Conservation (phyloP, 2,329 filamentous ascomycete genomes). For the Sclerotinia borealis region DNA sequence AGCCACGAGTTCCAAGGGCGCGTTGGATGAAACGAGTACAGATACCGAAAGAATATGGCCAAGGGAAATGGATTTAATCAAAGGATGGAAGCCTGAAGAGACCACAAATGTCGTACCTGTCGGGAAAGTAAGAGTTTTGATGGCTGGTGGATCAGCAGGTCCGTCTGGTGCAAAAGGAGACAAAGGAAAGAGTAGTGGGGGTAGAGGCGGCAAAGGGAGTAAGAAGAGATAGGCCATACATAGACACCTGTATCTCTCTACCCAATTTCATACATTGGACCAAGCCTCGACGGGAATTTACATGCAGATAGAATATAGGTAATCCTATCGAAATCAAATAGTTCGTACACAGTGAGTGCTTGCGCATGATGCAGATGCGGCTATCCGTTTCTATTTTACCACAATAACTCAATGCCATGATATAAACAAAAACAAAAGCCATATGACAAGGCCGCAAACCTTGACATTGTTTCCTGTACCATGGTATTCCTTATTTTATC, state of each 20-base stretch:
- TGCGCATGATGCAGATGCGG: too few relatives aligned
- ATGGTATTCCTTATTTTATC: too few relatives aligned
- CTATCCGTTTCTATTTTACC: too few relatives aligned
- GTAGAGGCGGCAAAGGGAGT: constrained; percentile 24
- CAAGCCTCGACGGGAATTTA: neutral
- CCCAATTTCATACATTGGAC: neutral
- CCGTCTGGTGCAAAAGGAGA: constrained; percentile 25
- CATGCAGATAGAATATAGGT: too few relatives aligned
- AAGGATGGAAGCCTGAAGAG: constrained; percentile 74
- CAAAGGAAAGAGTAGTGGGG: constrained; percentile 26
- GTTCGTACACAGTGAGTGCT: too few relatives aligned
- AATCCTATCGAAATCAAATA: too few relatives aligned
- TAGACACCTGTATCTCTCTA: neutral
- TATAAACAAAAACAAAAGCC: too few relatives aligned
- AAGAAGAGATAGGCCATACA: constrained; percentile 19
- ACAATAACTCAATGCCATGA: too few relatives aligned
- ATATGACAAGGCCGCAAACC: too few relatives aligned
- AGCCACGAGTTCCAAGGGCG: constrained; percentile 49
- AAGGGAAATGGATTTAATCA: constrained; percentile 77
- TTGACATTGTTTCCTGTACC: too few relatives aligned
- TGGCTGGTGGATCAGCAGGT: constrained; percentile 47
- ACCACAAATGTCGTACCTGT: constrained; percentile 76
- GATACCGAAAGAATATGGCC: constrained; percentile 78
- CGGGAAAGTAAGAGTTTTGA: constrained; percentile 72
- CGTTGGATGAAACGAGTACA: constrained; percentile 52